Evolutionary conservation across 495 filamentous ascomycete genomes (phyloP).

Genomic region (Astrothelium macrocarpum): DNA sequence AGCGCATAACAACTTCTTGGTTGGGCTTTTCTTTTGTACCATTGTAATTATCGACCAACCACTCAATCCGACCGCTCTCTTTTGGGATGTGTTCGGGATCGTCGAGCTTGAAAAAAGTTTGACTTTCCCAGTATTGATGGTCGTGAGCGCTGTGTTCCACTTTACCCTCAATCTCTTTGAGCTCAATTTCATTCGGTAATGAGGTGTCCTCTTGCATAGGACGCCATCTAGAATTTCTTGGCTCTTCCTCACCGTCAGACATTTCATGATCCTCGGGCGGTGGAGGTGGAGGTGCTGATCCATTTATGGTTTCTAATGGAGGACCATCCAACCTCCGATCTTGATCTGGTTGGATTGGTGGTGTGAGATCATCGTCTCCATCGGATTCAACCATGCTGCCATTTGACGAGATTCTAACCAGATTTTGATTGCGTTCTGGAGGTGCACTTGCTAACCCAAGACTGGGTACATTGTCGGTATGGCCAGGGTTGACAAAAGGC

Average conservation of each 20-base stretch:
- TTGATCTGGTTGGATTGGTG: background rate
- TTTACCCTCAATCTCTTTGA: slow-evolving; percentile 46
- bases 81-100: slow-evolving; percentile 49
- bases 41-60: slow-evolving; percentile 50
- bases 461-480: background rate
- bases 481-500: no score
- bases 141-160: slow-evolving; percentile 47
- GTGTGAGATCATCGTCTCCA: background rate
- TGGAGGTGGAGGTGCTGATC: background rate
- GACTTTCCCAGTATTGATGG: slow-evolving; percentile 50
- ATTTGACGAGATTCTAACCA: slow-evolving; percentile 9
- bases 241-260: slow-evolving; percentile 12
- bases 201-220: slow-evolving; percentile 43
- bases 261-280: slow-evolving; percentile 11
- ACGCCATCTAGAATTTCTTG: slow-evolving; percentile 23
- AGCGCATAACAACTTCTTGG: slow-evolving; percentile 49
- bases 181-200: slow-evolving; percentile 47
- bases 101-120: slow-evolving; percentile 47
- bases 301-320: background rate
- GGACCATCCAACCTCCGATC: background rate
- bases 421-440: background rate
- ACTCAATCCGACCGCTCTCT: slow-evolving; percentile 48
- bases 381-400: slow-evolving; percentile 8
- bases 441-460: background rate
- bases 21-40: slow-evolving; percentile 54